Base-by-base conservation (phyloP, 495 filamentous ascomycete species). In the Extremus antarcticus region DNA sequence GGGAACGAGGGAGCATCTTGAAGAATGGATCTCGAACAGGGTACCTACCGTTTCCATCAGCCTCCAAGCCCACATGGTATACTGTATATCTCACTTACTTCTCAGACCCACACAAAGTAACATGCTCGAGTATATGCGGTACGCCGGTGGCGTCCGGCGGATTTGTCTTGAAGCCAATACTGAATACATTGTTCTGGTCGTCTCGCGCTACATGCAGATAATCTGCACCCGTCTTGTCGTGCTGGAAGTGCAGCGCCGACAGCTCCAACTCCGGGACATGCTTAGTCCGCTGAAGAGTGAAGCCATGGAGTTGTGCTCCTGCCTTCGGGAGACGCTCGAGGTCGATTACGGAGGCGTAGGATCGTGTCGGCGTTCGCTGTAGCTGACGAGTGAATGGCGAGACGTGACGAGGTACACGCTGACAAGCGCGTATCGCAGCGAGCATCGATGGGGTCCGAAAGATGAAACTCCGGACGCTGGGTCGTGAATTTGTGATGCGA, bases 131-230 rank as follows among this genome's bases (percentile, higher is more conserved):
- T 61, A 98, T 97, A 72, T 98, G 92, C 9, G 92, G 94, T 39
- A 97, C 86, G 43, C 92, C 92, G 0, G 92, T 97, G 56, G 89
- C 88, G 71, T 98, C 90, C 17, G 91, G 88, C 13, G 92, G 92
- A 65, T 97, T 98, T 2, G 92, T 98, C 78, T 95, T 95, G 79
- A 97, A 98, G 4, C 89, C 91, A 62, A 96, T 89, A 8, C 90
- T 94, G 75, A 98, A 98, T 57, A 96, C 94, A 86, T 97, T 98
- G 70, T 98, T 98, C 74, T 85, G 84, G 66, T 98, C 92, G 45
- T 97, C 88, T 53, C 90, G 77, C 0, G 87, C 92, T 58, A 98
- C 81, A 74, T 98, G 92, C 25, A 98, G 80, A 65, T 97, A 94
- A 54, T 98, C 88, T 19, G 92, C 91, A 54, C 89, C 86, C 4